Conservation (phyloP, 768 basidiomycete genomes). For the Tricholoma sp. region DNA sequence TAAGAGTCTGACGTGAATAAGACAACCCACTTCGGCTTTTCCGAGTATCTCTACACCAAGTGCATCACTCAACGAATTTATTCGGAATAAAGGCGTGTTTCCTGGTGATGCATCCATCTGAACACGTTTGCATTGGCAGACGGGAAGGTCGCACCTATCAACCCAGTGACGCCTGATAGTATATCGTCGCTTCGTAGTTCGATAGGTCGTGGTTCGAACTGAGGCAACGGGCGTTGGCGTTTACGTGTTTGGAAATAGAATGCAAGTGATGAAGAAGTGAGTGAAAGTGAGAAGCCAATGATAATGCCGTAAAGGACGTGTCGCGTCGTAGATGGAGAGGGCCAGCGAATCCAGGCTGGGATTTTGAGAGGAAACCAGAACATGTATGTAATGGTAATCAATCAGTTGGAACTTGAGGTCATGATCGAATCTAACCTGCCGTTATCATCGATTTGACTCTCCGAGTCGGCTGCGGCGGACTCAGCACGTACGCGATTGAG, state of each 20-base stretch:
- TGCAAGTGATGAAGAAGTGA: conserved; percentile 63
- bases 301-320: conserved; percentile 45
- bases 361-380: conserved; percentile 18
- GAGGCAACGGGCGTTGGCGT: conserved; percentile 33
- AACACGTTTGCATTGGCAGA: background rate
- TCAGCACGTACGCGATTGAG: too few species aligned
- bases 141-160: conserved; percentile 59
- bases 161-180: conserved; percentile 72
- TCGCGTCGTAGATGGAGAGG: conserved; percentile 29
- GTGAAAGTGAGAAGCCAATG: conserved; percentile 71
- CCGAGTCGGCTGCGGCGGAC: too few species aligned
- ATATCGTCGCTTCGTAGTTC: conserved; percentile 74
- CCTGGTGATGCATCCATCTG: conserved; percentile 39
- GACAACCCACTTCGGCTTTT: conserved; percentile 75
- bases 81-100: conserved; percentile 90
- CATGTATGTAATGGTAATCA: conserved; percentile 6
- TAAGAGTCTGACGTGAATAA: background rate
- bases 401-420: conserved; percentile 5
- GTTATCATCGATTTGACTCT: too few species aligned
- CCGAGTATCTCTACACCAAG: conserved; percentile 93
- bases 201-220: conserved; percentile 52
- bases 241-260: conserved; percentile 48
- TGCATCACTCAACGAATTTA: conserved; percentile 86
- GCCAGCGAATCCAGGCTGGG: conserved; percentile 31
- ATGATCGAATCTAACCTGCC: background rate